phyloP scores from a whole-genome alignment of 139 green algal genomes.

The Choricystis sp. region DNA sequence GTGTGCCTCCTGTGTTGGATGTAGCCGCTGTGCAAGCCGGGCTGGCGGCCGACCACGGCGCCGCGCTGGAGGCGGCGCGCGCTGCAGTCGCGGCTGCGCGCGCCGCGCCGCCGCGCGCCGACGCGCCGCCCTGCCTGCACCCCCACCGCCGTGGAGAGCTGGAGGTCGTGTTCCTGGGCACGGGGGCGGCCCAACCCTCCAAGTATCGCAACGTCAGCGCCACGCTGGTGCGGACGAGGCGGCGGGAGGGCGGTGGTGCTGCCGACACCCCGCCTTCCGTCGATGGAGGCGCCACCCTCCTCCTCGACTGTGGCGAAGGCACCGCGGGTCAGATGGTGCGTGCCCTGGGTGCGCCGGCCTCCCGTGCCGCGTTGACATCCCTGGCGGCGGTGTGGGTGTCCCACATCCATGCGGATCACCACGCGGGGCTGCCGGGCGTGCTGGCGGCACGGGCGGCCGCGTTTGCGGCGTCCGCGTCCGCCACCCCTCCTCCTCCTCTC shows the following conservation, averaged over 20 bases:
- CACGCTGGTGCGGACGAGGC: constrained; percentile 63
- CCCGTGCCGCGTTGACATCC: constrained; percentile 8
- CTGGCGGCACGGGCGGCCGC: constrained; percentile 19
- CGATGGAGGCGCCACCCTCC: constrained; percentile 31
- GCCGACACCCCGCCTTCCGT: too few relatives aligned
- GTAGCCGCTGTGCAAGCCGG: constrained; percentile 4
- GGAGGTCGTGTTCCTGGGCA: constrained; percentile 41
- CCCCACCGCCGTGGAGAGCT: constrained; percentile 9
- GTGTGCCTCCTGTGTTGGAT: constrained; percentile 6
- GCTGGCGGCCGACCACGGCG: constrained; percentile 10
- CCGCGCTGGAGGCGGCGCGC: constrained; percentile 3
- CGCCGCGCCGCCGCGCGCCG: neutral
- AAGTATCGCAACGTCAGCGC: constrained; percentile 91
- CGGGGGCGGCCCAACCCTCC: constrained; percentile 56
- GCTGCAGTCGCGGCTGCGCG: neutral
- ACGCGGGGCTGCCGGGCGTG: constrained; percentile 64
- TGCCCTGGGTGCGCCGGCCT: constrained; percentile 28
- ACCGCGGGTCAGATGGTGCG: constrained; percentile 69
- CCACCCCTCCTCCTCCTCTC: constrained; percentile 24
- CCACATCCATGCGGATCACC: constrained; percentile 97
- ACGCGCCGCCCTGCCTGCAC: constrained; percentile 5
- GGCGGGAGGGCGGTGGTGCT: too few relatives aligned
- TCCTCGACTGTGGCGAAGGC: constrained; percentile 87
- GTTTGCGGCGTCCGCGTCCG: neutral
- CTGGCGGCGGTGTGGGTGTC: constrained; percentile 65